Evolutionary conservation across 305 asterid species (phyloP).

Genomic region (Fraxinus floribunda): DNA sequence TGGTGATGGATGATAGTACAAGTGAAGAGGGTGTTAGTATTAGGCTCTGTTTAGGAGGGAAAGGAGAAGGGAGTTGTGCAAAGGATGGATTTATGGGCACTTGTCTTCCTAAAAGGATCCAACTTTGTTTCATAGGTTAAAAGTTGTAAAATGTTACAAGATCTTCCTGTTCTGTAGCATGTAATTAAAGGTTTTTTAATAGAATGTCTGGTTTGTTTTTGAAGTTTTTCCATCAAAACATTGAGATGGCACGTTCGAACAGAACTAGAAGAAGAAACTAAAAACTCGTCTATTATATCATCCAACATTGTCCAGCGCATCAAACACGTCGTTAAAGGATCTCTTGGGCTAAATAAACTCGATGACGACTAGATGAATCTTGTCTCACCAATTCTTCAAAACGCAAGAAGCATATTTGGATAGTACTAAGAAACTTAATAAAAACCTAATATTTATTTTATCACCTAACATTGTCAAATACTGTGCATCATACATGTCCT

Average conservation of each 20-base stretch:
- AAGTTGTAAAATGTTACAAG: constrained; percentile 38
- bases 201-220: constrained; percentile 22
- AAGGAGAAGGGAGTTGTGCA: constrained; percentile 30
- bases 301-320: background rate
- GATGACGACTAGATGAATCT: background rate
- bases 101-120: constrained; percentile 68
- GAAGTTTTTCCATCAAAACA: background rate
- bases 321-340: background rate
- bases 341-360: background rate
- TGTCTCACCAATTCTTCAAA: background rate
- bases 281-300: background rate
- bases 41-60: constrained; percentile 64
- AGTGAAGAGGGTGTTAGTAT: constrained; percentile 35
- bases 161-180: constrained; percentile 29
- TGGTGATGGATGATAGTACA: constrained; percentile 33
- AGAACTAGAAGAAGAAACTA: background rate
- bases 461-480: background rate
- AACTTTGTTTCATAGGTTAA: constrained; percentile 49
- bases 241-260: background rate
- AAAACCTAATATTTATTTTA: no score
- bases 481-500: background rate
- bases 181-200: constrained; percentile 42
- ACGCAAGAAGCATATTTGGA: background rate
- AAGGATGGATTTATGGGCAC: constrained; percentile 65
- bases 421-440: background rate